phyloP scores from a whole-genome alignment of 2,329 filamentous ascomycete genomes.

The Colletotrichum noveboracense region DNA sequence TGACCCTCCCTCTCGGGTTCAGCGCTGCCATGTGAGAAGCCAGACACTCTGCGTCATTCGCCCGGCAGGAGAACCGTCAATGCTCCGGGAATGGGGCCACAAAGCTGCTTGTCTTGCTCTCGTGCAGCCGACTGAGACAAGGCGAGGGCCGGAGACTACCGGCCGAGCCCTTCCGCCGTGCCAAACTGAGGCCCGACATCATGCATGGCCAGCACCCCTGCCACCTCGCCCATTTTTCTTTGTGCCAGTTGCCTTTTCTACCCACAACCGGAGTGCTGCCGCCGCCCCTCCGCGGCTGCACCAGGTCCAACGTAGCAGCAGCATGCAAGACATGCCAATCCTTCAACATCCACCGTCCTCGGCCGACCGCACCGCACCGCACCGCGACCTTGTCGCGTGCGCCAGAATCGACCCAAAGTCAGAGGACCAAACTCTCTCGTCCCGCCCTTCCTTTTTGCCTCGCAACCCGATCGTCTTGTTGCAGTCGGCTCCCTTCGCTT shows the following conservation, averaged over 20 bases:
- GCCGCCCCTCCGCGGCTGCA: not conserved
- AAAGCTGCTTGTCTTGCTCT: not conserved
- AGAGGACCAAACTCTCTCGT: not conserved
- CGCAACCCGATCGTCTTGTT: not conserved
- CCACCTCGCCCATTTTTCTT: not conserved
- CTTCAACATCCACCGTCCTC: not conserved
- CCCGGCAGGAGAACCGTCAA: not conserved
- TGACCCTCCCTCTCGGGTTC: not conserved
- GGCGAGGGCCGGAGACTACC: not conserved
- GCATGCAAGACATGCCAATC: slow-evolving; percentile 8
- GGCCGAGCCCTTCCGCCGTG: not conserved
- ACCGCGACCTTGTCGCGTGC: not conserved
- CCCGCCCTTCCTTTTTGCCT: not conserved
- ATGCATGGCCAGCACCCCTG: not conserved
- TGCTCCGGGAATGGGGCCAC: not conserved
- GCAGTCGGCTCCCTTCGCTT: not conserved
- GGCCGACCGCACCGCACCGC: not conserved
- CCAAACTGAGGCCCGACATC: not conserved
- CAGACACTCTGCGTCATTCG: not conserved
- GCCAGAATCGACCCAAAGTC: not conserved
- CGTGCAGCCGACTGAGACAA: not conserved
- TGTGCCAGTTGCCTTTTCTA: not conserved
- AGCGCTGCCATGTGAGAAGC: not conserved
- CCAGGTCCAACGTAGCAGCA: not conserved
- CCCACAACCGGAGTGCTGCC: not conserved